These are phyloP conservation scores for Penicillium roqueforti DNA, from an alignment of 495 filamentous ascomycete species.

Conservation along the genomic window DNA sequence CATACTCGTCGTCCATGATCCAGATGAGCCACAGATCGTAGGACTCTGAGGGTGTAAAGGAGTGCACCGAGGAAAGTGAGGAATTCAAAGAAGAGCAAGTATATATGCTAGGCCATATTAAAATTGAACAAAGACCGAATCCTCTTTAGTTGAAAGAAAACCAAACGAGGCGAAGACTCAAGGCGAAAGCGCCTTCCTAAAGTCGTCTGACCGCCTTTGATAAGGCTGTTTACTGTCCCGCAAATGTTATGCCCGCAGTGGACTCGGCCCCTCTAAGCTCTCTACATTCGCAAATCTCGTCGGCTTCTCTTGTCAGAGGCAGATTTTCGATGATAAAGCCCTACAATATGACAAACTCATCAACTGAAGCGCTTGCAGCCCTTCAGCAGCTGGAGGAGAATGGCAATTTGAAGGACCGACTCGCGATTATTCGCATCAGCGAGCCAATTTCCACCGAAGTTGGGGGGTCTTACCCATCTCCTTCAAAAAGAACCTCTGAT, in stretches of 20 bases:
- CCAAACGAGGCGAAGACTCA: conserved; percentile 1
- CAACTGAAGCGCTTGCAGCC: conserved; percentile 32
- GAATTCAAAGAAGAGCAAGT: neutral
- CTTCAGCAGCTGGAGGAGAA: conserved; percentile 44
- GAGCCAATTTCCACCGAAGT: conserved; percentile 61
- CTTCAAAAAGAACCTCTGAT: conserved; percentile 62
- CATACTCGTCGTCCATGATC: conserved; percentile 63
- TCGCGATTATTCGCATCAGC: conserved; percentile 71
- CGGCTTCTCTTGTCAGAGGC: neutral
- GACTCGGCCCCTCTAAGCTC: neutral
- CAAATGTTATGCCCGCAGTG: neutral
- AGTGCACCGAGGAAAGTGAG: neutral
- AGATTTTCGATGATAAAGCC: conserved; percentile 2
- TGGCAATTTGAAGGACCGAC: conserved; percentile 44
- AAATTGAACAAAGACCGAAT: neutral
- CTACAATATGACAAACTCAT: conserved; percentile 25
- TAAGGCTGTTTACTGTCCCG: conserved; percentile 4
- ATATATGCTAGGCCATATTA: neutral
- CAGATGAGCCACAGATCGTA: conserved; percentile 24
- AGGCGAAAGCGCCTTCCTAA: conserved; percentile 10
- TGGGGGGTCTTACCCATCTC: conserved; percentile 23
- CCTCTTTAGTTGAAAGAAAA: neutral
- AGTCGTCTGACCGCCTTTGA: conserved; percentile 17
- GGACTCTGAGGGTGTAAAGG: neutral
- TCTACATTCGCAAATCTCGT: neutral